Evolutionary conservation across 352 stramenopile genomes (phyloP), one percentile per base, ranked within the genome.

Genomic region (Phytophthora brassicae): DNA sequence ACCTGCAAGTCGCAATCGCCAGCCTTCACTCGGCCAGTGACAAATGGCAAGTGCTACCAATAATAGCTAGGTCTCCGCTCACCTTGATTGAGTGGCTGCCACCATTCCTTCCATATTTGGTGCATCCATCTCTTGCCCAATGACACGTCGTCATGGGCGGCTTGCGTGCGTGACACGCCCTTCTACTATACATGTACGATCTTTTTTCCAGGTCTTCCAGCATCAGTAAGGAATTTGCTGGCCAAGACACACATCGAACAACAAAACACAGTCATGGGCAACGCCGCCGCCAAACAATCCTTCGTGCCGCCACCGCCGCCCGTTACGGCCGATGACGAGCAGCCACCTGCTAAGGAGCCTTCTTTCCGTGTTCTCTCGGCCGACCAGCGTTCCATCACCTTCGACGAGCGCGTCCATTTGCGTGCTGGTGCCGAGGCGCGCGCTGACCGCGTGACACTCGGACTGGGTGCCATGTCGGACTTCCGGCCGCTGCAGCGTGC

Each of bases 361-460:
- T 64, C 60, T 13, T 94, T 94, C 66, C 81, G 81, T 60, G 62
- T 77, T 35, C 72, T 94, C 2, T 91, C 82, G 38, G 64, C 75
- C 2, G 75, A 85, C 60, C 85, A 94, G 64, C 85, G 85, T 64
- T 80, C 83, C 31, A 67, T 88, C 39, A 94, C 85, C 2, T 94
- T 94, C 46, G 85, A 94, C 52, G 85, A 94, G 70, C 85, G 85
- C 47, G 73, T 90, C 48, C 84, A 92, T 49, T 41, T 91, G 46
- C 76, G 66, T n/a, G 20, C 53, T 0, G 56, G 52, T 8, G 56
- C 59, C 7, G 38, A 62, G 17, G 53, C 24, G n/a, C 45, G 51
- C 20, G 45, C 62, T 23, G 49, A 72, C 50, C 67, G 70, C 49
- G 72, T 88, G 56, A 86, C 72, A 31, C 70, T 86, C 36, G 75